Percentiles rank a stretch among this genome's conserved stretches.
These are phyloP conservation scores for Xylaria nigripes DNA, from an alignment of 495 filamentous ascomycete species.

Conservation along the genomic window DNA sequence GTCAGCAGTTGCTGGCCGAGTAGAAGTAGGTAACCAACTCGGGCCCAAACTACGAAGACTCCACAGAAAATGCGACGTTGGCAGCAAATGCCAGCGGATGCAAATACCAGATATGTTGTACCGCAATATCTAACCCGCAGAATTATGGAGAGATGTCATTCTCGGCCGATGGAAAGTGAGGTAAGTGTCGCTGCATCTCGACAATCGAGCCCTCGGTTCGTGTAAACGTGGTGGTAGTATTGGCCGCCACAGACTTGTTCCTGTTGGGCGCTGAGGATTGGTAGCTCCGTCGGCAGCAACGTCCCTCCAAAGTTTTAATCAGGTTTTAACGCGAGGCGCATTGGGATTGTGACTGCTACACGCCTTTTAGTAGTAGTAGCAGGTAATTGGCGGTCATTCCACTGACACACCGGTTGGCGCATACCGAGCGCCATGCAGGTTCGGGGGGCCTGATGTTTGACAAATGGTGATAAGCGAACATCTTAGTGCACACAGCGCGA, in stretches of 20 bases:
- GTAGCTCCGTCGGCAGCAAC: not conserved
- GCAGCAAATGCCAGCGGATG: slow-evolving; percentile 8
- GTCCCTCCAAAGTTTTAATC: not conserved
- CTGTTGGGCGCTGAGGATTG: not conserved
- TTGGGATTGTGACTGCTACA: not conserved
- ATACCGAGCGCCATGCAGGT: not conserved
- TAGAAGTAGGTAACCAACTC: not conserved
- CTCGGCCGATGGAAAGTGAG: not conserved
- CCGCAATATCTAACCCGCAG: not conserved
- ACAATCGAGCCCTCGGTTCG: not conserved
- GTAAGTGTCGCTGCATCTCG: not conserved
- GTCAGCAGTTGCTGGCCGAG: slow-evolving; percentile 7
- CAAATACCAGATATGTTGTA: slow-evolving; percentile 1
- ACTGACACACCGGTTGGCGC: not conserved
- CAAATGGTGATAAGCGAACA: slow-evolving; percentile 1
- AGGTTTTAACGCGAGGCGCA: not conserved
- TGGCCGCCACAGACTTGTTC: slow-evolving; percentile 1
- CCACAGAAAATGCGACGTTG: slow-evolving; percentile 11
- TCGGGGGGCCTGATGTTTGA: not conserved
- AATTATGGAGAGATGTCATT: not conserved
- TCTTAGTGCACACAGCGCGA: not conserved
- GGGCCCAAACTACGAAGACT: not conserved
- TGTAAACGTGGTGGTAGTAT: not conserved
- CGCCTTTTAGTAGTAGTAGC: not conserved
- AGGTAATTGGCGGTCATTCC: not conserved